phyloP scores from a whole-genome alignment of 345 rosid species.

The Eucalyptus viminalis region DNA sequence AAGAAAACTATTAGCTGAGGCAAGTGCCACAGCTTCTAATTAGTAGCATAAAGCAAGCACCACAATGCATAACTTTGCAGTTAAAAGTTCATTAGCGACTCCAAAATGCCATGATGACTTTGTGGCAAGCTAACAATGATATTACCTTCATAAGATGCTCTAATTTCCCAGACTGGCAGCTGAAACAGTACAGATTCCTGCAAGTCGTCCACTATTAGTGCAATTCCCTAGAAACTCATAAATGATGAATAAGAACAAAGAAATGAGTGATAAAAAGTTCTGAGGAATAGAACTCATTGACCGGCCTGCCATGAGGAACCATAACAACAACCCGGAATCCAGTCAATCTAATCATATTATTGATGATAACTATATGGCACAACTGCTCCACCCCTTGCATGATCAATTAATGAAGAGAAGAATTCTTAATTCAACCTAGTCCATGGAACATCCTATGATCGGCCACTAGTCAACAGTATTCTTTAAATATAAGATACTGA shows the following conservation, averaged over 20 bases:
- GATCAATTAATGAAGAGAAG: background rate
- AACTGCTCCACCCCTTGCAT: background rate
- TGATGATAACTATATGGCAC: background rate
- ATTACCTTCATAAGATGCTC: slow-evolving; percentile 96
- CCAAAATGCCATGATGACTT: background rate
- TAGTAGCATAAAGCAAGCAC: background rate
- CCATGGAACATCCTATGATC: background rate
- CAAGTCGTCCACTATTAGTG: background rate
- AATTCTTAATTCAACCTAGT: background rate
- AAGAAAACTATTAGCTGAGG: background rate
- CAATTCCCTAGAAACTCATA: background rate
- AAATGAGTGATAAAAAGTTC: background rate
- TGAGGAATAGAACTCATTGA: background rate
- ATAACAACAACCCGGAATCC: background rate
- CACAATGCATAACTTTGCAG: background rate
- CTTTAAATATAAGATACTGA: background rate
- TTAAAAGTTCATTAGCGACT: background rate
- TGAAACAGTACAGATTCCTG: slow-evolving; percentile 94
- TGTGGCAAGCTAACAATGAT: background rate
- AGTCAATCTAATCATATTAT: background rate
- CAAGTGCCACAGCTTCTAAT: background rate
- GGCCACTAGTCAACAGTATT: background rate
- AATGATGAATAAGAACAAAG: background rate
- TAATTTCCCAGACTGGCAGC: slow-evolving; percentile 81
- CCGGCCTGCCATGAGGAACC: background rate